These are phyloP conservation scores for Coemansia sp. DNA, from an alignment of 192 early-diverging fungal genomes.

Conservation along the genomic window DNA sequence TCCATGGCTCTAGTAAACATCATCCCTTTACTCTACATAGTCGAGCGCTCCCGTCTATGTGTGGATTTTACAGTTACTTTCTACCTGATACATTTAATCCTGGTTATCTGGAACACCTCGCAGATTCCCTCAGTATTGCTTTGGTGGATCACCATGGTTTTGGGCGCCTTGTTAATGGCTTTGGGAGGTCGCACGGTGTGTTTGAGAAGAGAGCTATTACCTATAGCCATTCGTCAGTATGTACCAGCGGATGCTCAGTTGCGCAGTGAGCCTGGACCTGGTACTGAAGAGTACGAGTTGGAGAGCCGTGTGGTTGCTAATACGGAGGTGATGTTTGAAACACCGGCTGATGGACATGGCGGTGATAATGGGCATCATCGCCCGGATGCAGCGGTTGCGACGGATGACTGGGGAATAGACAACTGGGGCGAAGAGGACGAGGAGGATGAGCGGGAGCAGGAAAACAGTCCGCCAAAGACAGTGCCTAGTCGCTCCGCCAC, in stretches of 20 bases:
- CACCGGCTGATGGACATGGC: constrained; percentile 1
- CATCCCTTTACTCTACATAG: constrained; percentile 45
- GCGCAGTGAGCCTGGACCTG: neutral
- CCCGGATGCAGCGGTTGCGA: too few relatives aligned
- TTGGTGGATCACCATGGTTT: constrained; percentile 27
- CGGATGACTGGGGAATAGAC: constrained; percentile 18
- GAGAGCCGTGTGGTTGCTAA: constrained; percentile 7
- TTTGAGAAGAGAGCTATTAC: constrained; percentile 42
- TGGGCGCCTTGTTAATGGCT: constrained; percentile 18
- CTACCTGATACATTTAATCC: constrained; percentile 32
- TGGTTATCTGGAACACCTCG: constrained; percentile 31
- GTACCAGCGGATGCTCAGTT: constrained; percentile 14
- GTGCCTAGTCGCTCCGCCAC: too few relatives aligned
- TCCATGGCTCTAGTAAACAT: constrained; percentile 26
- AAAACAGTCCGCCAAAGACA: too few relatives aligned
- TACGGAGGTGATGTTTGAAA: constrained; percentile 26
- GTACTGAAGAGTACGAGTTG: constrained; percentile 44
- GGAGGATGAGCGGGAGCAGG: too few relatives aligned
- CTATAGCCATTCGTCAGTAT: constrained; percentile 42
- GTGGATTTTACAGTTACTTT: constrained; percentile 50
- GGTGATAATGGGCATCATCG: neutral
- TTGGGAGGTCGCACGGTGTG: constrained; percentile 44
- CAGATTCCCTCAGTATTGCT: constrained; percentile 12
- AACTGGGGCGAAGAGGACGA: constrained; percentile 24
- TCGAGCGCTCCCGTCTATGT: constrained; percentile 48